These are phyloP conservation scores for Nothomitra cinnamomea DNA, from an alignment of 2,329 filamentous ascomycete species.

Conservation along the genomic window DNA sequence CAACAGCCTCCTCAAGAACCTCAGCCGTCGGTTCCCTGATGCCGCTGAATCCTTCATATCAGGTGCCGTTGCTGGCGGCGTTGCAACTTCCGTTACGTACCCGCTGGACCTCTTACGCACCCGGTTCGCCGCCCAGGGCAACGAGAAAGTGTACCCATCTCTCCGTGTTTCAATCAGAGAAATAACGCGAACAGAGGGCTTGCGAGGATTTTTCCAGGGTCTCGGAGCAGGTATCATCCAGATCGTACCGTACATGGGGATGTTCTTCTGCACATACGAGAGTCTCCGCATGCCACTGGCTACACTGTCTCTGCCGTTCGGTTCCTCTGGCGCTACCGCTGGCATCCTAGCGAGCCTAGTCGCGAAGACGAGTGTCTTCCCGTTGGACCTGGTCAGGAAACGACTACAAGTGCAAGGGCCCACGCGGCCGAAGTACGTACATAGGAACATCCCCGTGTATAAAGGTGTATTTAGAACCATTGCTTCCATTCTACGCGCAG, in stretches of 20 bases:
- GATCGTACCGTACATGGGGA: conserved; percentile 91
- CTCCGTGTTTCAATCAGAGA: conserved; percentile 51
- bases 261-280: conserved; percentile 90
- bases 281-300: conserved; percentile 44
- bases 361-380: conserved; percentile 82
- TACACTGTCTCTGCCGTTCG: conserved; percentile 42
- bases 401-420: conserved; percentile 90
- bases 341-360: conserved; percentile 64
- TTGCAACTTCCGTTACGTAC: conserved; percentile 73
- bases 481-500: conserved; percentile 45
- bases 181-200: conserved; percentile 61
- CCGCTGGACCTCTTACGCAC: conserved; percentile 86
- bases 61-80: conserved; percentile 66
- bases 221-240: conserved; percentile 66
- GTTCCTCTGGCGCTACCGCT: conserved; percentile 67
- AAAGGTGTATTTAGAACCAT: conserved; percentile 48
- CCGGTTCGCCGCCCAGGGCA: conserved; percentile 89
- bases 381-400: conserved; percentile 83
- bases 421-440: conserved; percentile 59
- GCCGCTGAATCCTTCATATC: conserved; percentile 57
- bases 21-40: conserved; percentile 24
- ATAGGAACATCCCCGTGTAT: conserved; percentile 80
- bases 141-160: conserved; percentile 58
- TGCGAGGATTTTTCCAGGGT: conserved; percentile 72
- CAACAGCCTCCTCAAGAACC: conserved; percentile 46